phyloP scores from a whole-genome alignment of 768 basidiomycete genomes.

The Trametopsis cervina region DNA sequence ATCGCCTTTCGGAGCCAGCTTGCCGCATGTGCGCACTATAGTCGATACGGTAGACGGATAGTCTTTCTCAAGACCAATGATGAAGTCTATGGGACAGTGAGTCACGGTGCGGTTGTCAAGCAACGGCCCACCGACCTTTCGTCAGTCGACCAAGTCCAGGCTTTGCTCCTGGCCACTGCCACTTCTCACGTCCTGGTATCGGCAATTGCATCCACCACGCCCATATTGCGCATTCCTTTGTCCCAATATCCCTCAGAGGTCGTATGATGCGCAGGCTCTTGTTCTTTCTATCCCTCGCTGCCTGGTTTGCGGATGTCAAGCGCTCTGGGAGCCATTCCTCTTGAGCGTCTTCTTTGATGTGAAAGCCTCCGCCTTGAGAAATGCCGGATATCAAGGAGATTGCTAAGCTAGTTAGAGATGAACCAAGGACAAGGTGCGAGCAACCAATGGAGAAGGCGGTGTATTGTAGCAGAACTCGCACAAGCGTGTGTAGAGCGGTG shows the following conservation, averaged over 20 bases:
- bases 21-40: slow-evolving; percentile 73
- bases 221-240: slow-evolving; percentile 76
- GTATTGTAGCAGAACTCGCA: slow-evolving; percentile 63
- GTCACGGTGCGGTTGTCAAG: neutral
- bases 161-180: slow-evolving; percentile 34
- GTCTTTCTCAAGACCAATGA: slow-evolving; percentile 70
- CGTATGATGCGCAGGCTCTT: slow-evolving; percentile 39
- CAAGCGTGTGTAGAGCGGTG: slow-evolving; percentile 49
- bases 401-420: slow-evolving; percentile 72
- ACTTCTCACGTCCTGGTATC: slow-evolving; percentile 43
- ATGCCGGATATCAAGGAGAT: slow-evolving; percentile 68
- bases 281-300: slow-evolving; percentile 9
- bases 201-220: slow-evolving; percentile 62
- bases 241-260: slow-evolving; percentile 65
- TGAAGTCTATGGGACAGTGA: slow-evolving; percentile 53
- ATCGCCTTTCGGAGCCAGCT: slow-evolving; percentile 60
- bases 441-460: slow-evolving; percentile 49
- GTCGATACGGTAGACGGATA: slow-evolving; percentile 86
- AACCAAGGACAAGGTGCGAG: slow-evolving; percentile 77
- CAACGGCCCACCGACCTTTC: slow-evolving; percentile 39
- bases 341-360: slow-evolving; percentile 57
- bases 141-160: slow-evolving; percentile 63
- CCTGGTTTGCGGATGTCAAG: neutral
- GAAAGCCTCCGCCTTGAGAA: slow-evolving; percentile 70
- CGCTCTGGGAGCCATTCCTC: slow-evolving; percentile 55